Evolutionary conservation across 768 basidiomycete species (phyloP).

Genomic region (Coprinellus aureogranulatus): DNA sequence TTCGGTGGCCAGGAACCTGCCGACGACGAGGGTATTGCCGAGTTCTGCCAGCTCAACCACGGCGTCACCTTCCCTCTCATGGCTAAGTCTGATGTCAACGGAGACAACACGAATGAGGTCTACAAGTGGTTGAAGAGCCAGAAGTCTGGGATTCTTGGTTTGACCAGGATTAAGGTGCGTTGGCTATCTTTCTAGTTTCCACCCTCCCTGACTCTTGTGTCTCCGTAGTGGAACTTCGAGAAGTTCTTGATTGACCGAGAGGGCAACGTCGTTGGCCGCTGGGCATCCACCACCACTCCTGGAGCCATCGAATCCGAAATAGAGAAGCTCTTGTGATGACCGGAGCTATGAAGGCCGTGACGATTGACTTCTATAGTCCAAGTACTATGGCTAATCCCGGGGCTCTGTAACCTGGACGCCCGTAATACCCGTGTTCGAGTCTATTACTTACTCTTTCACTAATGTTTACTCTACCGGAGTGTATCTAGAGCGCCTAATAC

Average conservation of each 20-base stretch:
- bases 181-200: too few relatives aligned
- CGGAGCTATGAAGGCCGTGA: too few relatives aligned
- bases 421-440: too few relatives aligned
- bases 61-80: conserved; percentile 89
- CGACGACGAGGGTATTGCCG: conserved; percentile 68
- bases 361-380: too few relatives aligned
- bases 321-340: conserved; percentile 55
- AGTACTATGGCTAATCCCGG: too few relatives aligned
- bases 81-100: conserved; percentile 94
- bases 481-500: too few relatives aligned
- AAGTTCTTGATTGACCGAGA: conserved; percentile 82
- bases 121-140: conserved; percentile 82
- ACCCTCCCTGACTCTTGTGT: not conserved
- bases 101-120: conserved; percentile 77
- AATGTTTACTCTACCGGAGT: too few relatives aligned
- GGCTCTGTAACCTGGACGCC: too few relatives aligned
- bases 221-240: conserved; percentile 81
- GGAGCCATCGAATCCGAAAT: conserved; percentile 60
- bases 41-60: conserved; percentile 79
- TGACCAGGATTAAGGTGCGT: conserved; percentile 71
- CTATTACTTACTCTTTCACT: too few relatives aligned
- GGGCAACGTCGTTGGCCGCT: conserved; percentile 70
- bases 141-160: conserved; percentile 70
- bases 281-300: conserved; percentile 76
- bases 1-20: conserved; percentile 86